These are phyloP conservation scores for Wickerhamomyces sp. DNA, from an alignment of 1,139 yeast species.

Conservation along the genomic window DNA sequence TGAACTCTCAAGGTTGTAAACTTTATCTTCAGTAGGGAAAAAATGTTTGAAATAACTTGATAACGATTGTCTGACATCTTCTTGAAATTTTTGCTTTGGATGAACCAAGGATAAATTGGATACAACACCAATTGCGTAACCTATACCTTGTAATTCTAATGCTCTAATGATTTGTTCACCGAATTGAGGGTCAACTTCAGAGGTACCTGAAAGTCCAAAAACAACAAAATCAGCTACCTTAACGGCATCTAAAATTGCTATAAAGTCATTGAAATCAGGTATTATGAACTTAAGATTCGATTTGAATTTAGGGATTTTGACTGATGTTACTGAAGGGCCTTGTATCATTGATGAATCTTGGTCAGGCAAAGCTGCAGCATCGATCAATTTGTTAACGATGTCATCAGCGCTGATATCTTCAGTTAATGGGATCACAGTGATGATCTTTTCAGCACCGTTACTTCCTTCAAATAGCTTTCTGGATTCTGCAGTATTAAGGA, in stretches of 20 bases:
- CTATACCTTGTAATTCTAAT: constrained; percentile 87
- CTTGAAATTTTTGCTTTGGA: constrained; percentile 72
- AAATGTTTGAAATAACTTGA: constrained; percentile 83
- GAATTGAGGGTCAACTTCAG: constrained; percentile 70
- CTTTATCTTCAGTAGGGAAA: constrained; percentile 80
- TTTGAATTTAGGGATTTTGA: constrained; percentile 62
- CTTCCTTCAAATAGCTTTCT: constrained; percentile 77
- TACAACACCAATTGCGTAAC: constrained; percentile 75
- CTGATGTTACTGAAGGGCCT: constrained; percentile 45
- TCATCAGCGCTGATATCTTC: constrained; percentile 58
- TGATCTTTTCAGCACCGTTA: constrained; percentile 76
- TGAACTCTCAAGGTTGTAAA: constrained; percentile 63
- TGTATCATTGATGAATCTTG: constrained; percentile 32
- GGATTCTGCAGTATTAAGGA: constrained; percentile 41
- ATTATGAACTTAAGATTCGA: constrained; percentile 70
- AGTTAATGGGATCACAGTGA: constrained; percentile 78
- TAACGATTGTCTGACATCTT: constrained; percentile 75
- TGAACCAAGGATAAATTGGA: constrained; percentile 63
- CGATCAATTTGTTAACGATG: constrained; percentile 50
- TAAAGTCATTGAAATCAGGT: constrained; percentile 64
- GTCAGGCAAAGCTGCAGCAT: constrained; percentile 30
- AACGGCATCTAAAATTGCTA: constrained; percentile 78
- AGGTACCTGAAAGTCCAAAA: constrained; percentile 78
- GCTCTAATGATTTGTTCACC: constrained; percentile 92
- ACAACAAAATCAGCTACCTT: constrained; percentile 85